These are phyloP conservation scores for Lentinula raphanica DNA, from an alignment of 768 basidiomycete species.

Conservation along the genomic window DNA sequence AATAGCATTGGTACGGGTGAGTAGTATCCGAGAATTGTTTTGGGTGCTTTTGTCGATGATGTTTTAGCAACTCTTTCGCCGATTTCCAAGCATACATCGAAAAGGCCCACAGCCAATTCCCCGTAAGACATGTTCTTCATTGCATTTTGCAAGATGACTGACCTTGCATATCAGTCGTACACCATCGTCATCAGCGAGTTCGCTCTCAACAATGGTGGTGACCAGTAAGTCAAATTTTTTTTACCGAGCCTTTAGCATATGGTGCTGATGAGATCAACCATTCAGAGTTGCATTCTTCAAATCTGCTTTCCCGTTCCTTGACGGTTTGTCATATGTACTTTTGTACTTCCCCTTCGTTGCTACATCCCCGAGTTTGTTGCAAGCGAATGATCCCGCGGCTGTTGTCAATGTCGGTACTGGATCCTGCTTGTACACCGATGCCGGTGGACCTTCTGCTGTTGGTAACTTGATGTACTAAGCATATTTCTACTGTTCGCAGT, in stretches of 20 bases:
- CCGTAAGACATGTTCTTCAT: neutral
- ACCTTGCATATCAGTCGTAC: neutral
- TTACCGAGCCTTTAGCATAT: no score
- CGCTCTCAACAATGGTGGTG: slow-evolving; percentile 1
- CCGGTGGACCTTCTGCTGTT: slow-evolving; percentile 17
- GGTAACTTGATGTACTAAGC: slow-evolving; percentile 14
- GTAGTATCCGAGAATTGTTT: neutral
- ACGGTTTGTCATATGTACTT: slow-evolving; percentile 22
- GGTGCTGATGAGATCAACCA: neutral
- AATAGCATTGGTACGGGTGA: slow-evolving; percentile 1
- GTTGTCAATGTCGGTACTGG: slow-evolving; percentile 20
- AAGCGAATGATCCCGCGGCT: slow-evolving; percentile 14
- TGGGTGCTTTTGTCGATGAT: neutral
- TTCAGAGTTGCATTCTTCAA: slow-evolving; percentile 12
- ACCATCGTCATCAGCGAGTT: slow-evolving; percentile 3
- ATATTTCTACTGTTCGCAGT: neutral
- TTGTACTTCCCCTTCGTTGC: slow-evolving; percentile 35
- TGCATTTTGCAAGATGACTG: neutral
- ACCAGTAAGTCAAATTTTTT: neutral
- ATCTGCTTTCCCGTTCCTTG: slow-evolving; percentile 24
- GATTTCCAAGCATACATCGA: neutral
- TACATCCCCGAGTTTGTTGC: slow-evolving; percentile 22
- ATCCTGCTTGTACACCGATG: slow-evolving; percentile 26
- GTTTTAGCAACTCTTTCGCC: neutral
- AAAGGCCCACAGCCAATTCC: slow-evolving; percentile 1